Percentiles rank a stretch among this genome's conserved stretches.
Evolutionary conservation across 192 early-diverging fungal species (phyloP).

Genomic region (Coemansia sp.): DNA sequence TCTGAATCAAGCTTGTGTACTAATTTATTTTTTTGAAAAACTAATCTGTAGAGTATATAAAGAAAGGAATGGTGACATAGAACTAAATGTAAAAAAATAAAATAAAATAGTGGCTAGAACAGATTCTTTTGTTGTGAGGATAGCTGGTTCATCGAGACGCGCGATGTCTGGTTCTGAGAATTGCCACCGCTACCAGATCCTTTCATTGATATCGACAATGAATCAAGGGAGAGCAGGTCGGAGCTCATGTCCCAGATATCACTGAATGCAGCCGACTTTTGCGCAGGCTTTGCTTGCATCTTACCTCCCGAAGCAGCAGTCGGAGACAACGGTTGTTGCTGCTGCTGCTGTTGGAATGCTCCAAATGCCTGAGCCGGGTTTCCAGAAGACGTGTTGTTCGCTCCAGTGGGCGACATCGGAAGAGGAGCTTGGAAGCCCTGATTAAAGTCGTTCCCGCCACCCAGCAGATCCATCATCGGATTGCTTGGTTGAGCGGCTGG

Average conservation of each 20-base stretch:
- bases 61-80: too few species aligned
- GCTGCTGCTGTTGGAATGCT: too few species aligned
- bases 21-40: too few species aligned
- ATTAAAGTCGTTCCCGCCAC: slow-evolving; percentile 14
- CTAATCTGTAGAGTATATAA: not conserved
- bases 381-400: too few species aligned
- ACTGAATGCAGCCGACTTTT: slow-evolving; percentile 35
- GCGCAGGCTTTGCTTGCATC: not conserved
- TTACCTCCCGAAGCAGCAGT: slow-evolving; percentile 1
- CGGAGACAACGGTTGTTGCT: slow-evolving; percentile 9
- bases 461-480: slow-evolving; percentile 24
- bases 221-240: slow-evolving; percentile 66
- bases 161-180: slow-evolving; percentile 7
- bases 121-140: slow-evolving; percentile 14
- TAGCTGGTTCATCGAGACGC: slow-evolving; percentile 46
- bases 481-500: too few species aligned
- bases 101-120: slow-evolving; percentile 1
- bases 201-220: slow-evolving; percentile 58
- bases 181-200: slow-evolving; percentile 8
- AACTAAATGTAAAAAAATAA: too few species aligned
- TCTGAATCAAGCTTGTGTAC: too few species aligned
- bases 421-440: slow-evolving; percentile 29
- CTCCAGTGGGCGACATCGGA: slow-evolving; percentile 5
- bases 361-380: too few species aligned
- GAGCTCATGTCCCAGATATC: slow-evolving; percentile 72